Percentiles rank a stretch among this genome's conserved stretches.
Evolutionary conservation across 495 filamentous ascomycete genomes (phyloP).

Genomic region (Aspergillus kassunensis): DNA sequence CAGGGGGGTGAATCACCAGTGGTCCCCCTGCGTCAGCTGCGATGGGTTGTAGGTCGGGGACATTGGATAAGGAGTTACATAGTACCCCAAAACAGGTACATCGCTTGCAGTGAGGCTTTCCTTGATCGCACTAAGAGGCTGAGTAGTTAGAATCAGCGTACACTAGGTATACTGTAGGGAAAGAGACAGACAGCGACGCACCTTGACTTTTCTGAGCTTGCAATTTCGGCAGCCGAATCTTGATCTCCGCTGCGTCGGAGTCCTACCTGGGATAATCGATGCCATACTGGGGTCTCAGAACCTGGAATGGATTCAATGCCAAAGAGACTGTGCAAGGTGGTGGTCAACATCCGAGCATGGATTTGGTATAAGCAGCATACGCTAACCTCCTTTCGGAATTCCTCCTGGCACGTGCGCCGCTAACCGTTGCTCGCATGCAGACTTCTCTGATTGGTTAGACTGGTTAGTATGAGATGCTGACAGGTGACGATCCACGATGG

Average conservation of each 20-base stretch:
- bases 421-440: slow-evolving; percentile 26
- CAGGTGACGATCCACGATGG: too few relatives aligned
- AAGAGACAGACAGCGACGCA: slow-evolving; percentile 5
- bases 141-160: slow-evolving; percentile 7
- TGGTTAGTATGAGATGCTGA: too few relatives aligned
- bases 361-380: too few relatives aligned
- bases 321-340: too few relatives aligned
- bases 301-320: too few relatives aligned
- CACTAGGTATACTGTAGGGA: neutral
- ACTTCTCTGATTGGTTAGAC: slow-evolving; percentile 27
- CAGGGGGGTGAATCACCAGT: slow-evolving; percentile 19
- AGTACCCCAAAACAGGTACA: slow-evolving; percentile 39
- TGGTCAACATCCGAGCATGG: too few relatives aligned
- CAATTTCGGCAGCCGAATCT: slow-evolving; percentile 48
- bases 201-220: slow-evolving; percentile 49
- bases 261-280: slow-evolving; percentile 14
- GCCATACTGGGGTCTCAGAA: slow-evolving; percentile 18
- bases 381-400: slow-evolving; percentile 21
- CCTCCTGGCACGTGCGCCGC: too few relatives aligned
- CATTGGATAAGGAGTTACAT: slow-evolving; percentile 39
- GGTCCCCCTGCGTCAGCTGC: slow-evolving; percentile 19
- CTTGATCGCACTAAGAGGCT: slow-evolving; percentile 40
- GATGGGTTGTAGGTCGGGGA: slow-evolving; percentile 37
- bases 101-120: slow-evolving; percentile 40
- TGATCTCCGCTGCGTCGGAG: slow-evolving; percentile 24